A percentile compares a stretch with the other conserved stretches of the same genome.
These are phyloP conservation scores for Sisymbrium irio DNA, from an alignment of 345 rosid species.

Conservation along the genomic window DNA sequence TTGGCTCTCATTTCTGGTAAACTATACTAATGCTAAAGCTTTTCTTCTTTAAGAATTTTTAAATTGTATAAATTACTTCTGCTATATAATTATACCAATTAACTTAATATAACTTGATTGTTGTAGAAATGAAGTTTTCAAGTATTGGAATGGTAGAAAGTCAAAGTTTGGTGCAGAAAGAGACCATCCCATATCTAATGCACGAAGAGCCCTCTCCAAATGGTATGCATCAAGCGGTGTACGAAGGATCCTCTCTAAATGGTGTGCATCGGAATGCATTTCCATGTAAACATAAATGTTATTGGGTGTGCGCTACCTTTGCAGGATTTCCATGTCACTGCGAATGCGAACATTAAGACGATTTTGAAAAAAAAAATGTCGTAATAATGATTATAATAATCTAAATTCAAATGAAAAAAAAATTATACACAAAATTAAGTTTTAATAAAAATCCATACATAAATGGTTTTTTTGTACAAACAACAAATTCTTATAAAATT, in stretches of 20 bases:
- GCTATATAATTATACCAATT: neutral
- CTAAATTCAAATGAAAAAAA: too few relatives aligned
- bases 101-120: neutral
- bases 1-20: neutral
- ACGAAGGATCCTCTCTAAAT: neutral
- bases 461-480: too few relatives aligned
- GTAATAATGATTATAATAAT: too few relatives aligned
- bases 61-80: neutral
- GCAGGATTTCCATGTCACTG: too few relatives aligned
- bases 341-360: too few relatives aligned
- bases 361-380: too few relatives aligned
- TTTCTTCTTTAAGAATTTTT: too few relatives aligned
- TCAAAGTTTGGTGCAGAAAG: neutral
- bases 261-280: neutral
- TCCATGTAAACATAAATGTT: neutral
- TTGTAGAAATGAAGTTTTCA: neutral
- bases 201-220: neutral
- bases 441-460: too few relatives aligned
- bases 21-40: neutral
- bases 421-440: too few relatives aligned
- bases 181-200: neutral
- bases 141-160: slow-evolving; percentile 8
- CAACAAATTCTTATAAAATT: too few relatives aligned
- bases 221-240: too few relatives aligned
- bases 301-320: too few relatives aligned